phyloP scores from a whole-genome alignment of 139 green algal species.

The Volvox reticuliferus region DNA sequence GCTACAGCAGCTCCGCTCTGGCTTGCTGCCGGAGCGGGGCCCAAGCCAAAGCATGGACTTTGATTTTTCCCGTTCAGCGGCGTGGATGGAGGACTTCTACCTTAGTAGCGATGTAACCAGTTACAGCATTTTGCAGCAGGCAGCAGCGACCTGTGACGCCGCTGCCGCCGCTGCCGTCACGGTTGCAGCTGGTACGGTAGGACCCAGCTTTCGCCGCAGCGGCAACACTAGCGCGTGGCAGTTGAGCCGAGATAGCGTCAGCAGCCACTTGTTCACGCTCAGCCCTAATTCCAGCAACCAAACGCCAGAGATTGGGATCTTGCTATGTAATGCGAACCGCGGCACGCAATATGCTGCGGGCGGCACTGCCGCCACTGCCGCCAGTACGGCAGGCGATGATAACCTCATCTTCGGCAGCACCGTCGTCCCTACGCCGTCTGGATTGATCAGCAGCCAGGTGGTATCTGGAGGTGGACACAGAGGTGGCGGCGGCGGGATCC shows the following conservation, averaged over 20 bases:
- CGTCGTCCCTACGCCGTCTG: no score
- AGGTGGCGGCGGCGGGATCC: neutral
- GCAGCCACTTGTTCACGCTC: neutral
- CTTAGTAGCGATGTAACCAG: neutral
- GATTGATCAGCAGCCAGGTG: neutral
- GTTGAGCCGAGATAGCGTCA: neutral
- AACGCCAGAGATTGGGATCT: neutral
- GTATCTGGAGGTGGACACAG: neutral
- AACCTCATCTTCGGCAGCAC: neutral
- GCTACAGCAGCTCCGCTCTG: neutral
- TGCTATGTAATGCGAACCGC: no score
- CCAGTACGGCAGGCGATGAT: neutral
- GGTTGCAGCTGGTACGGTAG: neutral
- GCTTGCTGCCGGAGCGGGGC: neutral
- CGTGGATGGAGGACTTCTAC: neutral
- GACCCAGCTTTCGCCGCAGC: neutral
- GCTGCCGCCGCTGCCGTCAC: neutral
- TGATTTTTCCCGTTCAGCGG: neutral
- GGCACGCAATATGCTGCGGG: no score
- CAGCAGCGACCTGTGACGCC: neutral
- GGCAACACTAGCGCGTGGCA: neutral
- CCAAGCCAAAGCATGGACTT: neutral
- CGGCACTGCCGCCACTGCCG: neutral
- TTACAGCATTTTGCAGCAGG: neutral
- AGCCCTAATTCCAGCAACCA: constrained; percentile 32